Base-by-base conservation (phyloP, 306 rosid genomes). In the Begonia fuchsioides region DNA sequence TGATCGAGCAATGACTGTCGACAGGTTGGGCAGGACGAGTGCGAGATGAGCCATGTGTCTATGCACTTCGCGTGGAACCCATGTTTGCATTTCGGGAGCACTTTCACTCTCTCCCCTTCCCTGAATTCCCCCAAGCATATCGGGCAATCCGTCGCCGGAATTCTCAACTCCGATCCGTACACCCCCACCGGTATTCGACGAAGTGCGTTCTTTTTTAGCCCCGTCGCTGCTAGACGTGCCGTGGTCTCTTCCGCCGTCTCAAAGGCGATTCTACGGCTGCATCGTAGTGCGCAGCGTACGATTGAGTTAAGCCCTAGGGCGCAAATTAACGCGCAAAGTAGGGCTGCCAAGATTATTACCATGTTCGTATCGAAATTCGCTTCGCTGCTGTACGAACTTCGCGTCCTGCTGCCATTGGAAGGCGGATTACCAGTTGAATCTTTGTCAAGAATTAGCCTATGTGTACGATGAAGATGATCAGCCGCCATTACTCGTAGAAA, bases 21-120 rank as follows among this genome's bases (percentile, higher is more conserved):
- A 70, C 96, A 87, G 59, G 85, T 80, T 18, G 96, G 96, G 52
- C 94, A 87, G 58, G 92, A 83, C 51, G 94, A 87, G 73, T 76
- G 87, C 53, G 72, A 67, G 20, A 73, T 65, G 12, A 87, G 61
- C 94, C 94, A 87, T 54, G 68, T 73, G 69, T 83, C 94, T 55
- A 83, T 73, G 69, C 96, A 87, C 35, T 8, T 62, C 35, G 77
- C 76, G 63, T 87, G 96, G 52, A 78, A 87, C 39, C 67, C 61
- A 48, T 87, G 96, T 51, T 57, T 73, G 49, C 96, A 87, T 38
- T 71, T 73, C 8, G 96, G 94, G 43, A 87, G 69, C 46, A 71
- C 69, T 59, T 93, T 74, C 38, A 87, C 54, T 13, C 49, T 58
- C 12, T 87, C 96, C 11, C 96, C 96, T 2, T 77, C 82, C 3